These are phyloP conservation scores for Ceratobasidium papillatum DNA, from an alignment of 1,284 basidiomycete genomes.

Conservation along the genomic window DNA sequence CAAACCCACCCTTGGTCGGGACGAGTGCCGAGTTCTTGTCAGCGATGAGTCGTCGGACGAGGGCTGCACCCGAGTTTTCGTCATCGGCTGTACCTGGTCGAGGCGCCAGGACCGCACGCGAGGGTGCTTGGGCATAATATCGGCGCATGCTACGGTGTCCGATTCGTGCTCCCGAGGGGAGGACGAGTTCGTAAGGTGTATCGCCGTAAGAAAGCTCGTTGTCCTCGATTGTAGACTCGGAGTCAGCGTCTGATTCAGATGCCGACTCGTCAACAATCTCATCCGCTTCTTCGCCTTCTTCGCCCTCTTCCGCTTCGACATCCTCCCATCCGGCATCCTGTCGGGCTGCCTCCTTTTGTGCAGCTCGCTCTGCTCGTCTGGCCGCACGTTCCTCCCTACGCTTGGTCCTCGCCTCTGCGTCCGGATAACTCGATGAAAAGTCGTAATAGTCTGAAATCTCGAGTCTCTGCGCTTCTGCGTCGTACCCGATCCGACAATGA, in stretches of 20 bases:
- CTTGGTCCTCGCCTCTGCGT: conserved; percentile 54
- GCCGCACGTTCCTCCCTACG: conserved; percentile 51
- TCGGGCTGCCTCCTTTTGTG: conserved; percentile 49
- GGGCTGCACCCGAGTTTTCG: conserved; percentile 74
- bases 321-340: conserved; percentile 70
- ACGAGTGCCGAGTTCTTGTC: conserved; percentile 86
- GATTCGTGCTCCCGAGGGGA: conserved; percentile 92
- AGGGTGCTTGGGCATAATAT: conserved; percentile 80
- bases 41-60: conserved; percentile 75
- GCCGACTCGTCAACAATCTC: conserved; percentile 47
- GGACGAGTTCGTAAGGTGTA: conserved; percentile 86
- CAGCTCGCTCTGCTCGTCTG: conserved; percentile 51
- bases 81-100: conserved; percentile 49
- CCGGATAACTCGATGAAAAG: conserved; percentile 83
- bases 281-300: conserved; percentile 45
- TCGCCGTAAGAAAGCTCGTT: conserved; percentile 75
- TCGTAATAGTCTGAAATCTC: conserved; percentile 96
- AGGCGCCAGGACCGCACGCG: conserved; percentile 52
- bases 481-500: conserved; percentile 97
- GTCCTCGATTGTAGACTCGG: conserved; percentile 52
- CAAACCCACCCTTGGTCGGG: conserved; percentile 84
- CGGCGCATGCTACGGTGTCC: conserved; percentile 89
- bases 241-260: conserved; percentile 54
- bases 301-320: conserved; percentile 48
- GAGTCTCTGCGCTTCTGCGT: conserved; percentile 78